These are phyloP conservation scores for Austroboletus olivaceoglutinosus DNA, from an alignment of 1,284 basidiomycete genomes.

Conservation along the genomic window DNA sequence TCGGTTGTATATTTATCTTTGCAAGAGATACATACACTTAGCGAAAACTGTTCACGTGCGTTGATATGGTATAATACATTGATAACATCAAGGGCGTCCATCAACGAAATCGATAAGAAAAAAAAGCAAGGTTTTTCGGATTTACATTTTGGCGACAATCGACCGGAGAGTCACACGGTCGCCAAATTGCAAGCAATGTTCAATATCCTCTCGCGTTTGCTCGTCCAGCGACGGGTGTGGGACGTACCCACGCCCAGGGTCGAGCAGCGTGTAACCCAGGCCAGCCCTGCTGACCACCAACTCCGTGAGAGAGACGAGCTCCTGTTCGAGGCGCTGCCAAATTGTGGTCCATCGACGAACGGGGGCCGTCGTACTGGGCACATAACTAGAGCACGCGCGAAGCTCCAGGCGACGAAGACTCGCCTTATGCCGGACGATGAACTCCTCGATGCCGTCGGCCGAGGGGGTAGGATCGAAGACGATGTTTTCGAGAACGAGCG, in stretches of 20 bases:
- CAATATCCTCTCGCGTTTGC: constrained; percentile 12
- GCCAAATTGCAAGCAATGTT: constrained; percentile 6
- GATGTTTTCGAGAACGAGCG: constrained; percentile 31
- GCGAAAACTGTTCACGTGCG: no score
- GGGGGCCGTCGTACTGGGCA: constrained; percentile 6
- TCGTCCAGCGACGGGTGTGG: constrained; percentile 10
- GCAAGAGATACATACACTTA: no score
- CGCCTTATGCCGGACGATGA: constrained; percentile 30
- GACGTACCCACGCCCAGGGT: constrained; percentile 23
- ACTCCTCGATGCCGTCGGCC: constrained; percentile 28
- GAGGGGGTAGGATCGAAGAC: constrained; percentile 26
- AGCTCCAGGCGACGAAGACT: constrained; percentile 24
- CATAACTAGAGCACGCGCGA: constrained; percentile 27
- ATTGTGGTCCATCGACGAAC: constrained; percentile 28
- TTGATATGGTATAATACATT: neutral
- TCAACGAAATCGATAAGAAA: neutral
- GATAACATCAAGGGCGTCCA: no score
- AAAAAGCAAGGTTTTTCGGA: neutral
- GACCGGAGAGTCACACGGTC: constrained; percentile 14
- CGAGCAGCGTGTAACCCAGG: constrained; percentile 25
- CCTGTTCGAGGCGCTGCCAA: constrained; percentile 24
- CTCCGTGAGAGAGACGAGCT: constrained; percentile 23
- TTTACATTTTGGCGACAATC: neutral
- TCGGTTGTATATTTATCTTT: no score
- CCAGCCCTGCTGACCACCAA: constrained; percentile 13